Evolutionary conservation across 805 yeast genomes (phyloP), one percentile per base, ranked within the genome.

Genomic region (Candida insectalens): DNA sequence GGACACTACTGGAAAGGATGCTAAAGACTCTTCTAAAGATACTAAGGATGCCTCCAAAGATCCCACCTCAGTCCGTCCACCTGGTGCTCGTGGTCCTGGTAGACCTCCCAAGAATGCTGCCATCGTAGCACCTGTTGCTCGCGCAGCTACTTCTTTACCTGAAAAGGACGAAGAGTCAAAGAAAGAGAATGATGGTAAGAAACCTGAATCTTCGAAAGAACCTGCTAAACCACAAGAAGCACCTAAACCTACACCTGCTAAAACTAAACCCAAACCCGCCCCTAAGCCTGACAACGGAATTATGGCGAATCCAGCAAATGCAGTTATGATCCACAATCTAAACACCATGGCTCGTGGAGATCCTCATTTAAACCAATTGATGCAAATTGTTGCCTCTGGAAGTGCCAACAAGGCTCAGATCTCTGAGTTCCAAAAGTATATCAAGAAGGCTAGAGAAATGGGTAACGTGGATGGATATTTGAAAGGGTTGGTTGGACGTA

Each of bases 331-430:
- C 44, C 75, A 82, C 4, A 83, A 85, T 45, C 67, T 89, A 48
- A 88, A 88, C 48, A 65, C 80, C 1, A 76, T 89, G 57, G 96
- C 96, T 0, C 69, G 80, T 27, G 64, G 67, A 4, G 94, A 87
- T 47, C 66, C 74, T 1, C 67, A 76, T 4, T 57, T 89, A 32
- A 80, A 76, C 42, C 57, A 68, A 1, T 59, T 89, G 34, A 87
- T 89, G 96, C 76, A 78, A 41, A 70, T 68, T 4, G 96, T 89
- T 2, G 96, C 97, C 0, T 70, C 79, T 36, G 95, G 95, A 4
- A 67, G 64, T 17, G 95, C 96, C 0, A 54, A 75, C 1, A 69
- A 73, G 4, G 76, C 69, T 5, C 89, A 85, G 52, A 80, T 89
- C 13, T 61, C 71, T 17, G 76, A 73, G 30, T 89, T 89, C 53